A percentile compares a stretch with the other conserved stretches of the same genome.
phyloP scores from a whole-genome alignment of 129 eudicot genomes.

The Helianthus annuus region HanXRQr2.0-SUNRISE NC_035445.2:114952525-114953024 shows the following conservation, averaged over 20 bases:
- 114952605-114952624: constrained; percentile 42
- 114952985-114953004: constrained; percentile 46
- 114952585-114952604: constrained; percentile 15
- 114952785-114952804: constrained; percentile 77
- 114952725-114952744: constrained; percentile 67
- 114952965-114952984: constrained; percentile 18
- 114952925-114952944: constrained; percentile 32
- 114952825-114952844: constrained; percentile 85
- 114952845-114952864: constrained; percentile 42
- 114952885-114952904: constrained; percentile 33
- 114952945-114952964: constrained; percentile 48
- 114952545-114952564: constrained; percentile 8
- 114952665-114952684: constrained; percentile 87
- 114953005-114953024: constrained; percentile 78
- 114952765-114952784: constrained; percentile 93
- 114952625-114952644: constrained; percentile 59
- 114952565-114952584: neutral
- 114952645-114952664: constrained; percentile 66
- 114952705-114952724: constrained; percentile 87
- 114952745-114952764: constrained; percentile 77
- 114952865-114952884: constrained; percentile 40
- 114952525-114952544: constrained; percentile 1
- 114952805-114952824: constrained; percentile 80
- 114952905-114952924: constrained; percentile 30
- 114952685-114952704: constrained; percentile 76